A percentile compares a stretch with the other conserved stretches of the same genome.
phyloP scores from a whole-genome alignment of 2,329 filamentous ascomycete species.

The Alternaria sp. region DNA sequence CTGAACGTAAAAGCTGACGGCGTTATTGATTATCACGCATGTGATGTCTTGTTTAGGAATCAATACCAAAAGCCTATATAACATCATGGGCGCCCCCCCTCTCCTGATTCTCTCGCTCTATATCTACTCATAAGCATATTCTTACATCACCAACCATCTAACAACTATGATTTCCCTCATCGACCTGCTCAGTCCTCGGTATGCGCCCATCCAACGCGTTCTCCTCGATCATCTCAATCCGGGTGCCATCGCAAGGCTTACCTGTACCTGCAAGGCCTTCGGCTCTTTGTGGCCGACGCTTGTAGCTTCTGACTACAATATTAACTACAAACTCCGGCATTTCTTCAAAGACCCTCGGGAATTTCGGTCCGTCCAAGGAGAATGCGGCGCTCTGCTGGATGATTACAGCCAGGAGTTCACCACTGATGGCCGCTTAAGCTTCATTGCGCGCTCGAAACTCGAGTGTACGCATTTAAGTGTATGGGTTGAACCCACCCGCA shows the following conservation, averaged over 20 bases:
- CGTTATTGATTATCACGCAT: neutral
- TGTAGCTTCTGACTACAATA: neutral
- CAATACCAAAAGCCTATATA: neutral
- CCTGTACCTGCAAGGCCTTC: neutral
- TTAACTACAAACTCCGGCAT: neutral
- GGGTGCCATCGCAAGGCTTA: neutral
- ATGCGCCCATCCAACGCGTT: neutral
- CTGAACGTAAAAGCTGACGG: neutral
- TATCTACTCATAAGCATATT: neutral
- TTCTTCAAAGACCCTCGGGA: neutral
- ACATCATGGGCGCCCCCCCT: neutral
- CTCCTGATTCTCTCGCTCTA: neutral
- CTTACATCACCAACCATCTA: neutral
- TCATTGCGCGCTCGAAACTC: neutral
- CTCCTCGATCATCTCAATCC: neutral
- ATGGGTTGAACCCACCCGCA: neutral
- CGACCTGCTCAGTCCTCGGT: neutral
- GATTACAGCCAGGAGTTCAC: neutral
- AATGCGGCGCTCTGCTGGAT: neutral
- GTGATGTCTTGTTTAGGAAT: neutral
- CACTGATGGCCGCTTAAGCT: neutral
- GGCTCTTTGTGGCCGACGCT: neutral
- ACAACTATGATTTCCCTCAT: neutral
- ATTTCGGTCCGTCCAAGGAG: neutral
- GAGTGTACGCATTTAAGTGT: neutral